These are phyloP conservation scores for Wickerhamia fluorescens DNA, from an alignment of 805 yeast genomes.

Conservation along the genomic window DNA sequence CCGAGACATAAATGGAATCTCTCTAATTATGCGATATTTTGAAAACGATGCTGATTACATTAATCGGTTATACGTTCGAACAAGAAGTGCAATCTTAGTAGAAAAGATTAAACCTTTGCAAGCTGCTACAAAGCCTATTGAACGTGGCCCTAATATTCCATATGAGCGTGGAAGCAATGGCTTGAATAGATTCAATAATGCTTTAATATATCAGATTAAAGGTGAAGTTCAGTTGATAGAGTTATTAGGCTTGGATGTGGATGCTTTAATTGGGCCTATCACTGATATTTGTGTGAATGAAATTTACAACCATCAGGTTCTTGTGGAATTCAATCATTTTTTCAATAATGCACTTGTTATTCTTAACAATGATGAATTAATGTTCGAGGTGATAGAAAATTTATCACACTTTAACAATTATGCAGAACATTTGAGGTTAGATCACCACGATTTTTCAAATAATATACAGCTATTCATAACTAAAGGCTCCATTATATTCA, in stretches of 20 bases:
- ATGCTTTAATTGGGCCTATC: conserved; percentile 5
- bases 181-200: conserved; percentile 46
- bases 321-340: conserved; percentile 8
- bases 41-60: conserved; percentile 5
- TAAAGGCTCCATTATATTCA: conserved; percentile 36
- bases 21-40: conserved; percentile 7
- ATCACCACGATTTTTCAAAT: conserved; percentile 6
- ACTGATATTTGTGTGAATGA: conserved; percentile 7
- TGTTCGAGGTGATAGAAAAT: conserved; percentile 42
- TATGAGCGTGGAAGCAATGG: conserved; percentile 61
- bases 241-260: conserved; percentile 1
- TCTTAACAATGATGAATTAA: conserved; percentile 18
- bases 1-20: conserved; percentile 10
- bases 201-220: conserved; percentile 41
- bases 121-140: conserved; percentile 38
- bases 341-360: conserved; percentile 9
- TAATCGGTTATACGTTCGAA: conserved; percentile 10
- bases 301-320: conserved; percentile 7
- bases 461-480: conserved; percentile 10
- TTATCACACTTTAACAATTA: conserved; percentile 16
- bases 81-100: conserved; percentile 24
- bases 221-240: conserved; percentile 38
- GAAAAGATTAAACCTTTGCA: conserved; percentile 41
- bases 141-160: conserved; percentile 29
- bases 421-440: conserved; percentile 7